Conservation (phyloP, 169 alveolate genomes). For the Ichthyophthirius multifiliis region DNA sequence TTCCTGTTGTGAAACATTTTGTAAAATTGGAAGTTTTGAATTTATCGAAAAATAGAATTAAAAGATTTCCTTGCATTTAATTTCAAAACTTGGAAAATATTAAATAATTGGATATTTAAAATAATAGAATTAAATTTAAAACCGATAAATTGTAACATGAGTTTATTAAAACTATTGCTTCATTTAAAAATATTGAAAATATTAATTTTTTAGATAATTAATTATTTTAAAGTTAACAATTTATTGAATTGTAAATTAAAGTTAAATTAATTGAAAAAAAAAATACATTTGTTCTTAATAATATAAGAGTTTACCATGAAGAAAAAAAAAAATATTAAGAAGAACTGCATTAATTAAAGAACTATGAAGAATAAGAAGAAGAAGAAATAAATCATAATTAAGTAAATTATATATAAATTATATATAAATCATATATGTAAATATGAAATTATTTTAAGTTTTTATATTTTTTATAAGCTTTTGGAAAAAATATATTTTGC, state of each 20-base stretch:
- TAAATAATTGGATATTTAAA: background rate
- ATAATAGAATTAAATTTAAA: background rate
- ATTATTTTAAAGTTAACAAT: background rate
- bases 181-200: background rate
- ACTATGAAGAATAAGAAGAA: background rate
- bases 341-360: background rate
- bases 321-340: background rate
- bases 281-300: background rate
- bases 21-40: background rate
- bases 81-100: background rate
- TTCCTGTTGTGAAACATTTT: too few relatives aligned
- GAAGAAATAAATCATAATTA: background rate
- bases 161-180: background rate
- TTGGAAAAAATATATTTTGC: too few relatives aligned
- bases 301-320: background rate
- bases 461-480: background rate
- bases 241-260: background rate
- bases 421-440: background rate
- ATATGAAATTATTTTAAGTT: background rate
- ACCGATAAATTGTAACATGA: background rate
- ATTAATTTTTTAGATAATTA: background rate
- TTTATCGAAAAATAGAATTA: background rate
- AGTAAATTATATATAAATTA: background rate
- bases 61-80: background rate
- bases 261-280: background rate